A percentile compares a stretch with the other conserved stretches of the same genome.
Conservation (phyloP, 306 rosid genomes). For the Sophora flavescens region DNA sequence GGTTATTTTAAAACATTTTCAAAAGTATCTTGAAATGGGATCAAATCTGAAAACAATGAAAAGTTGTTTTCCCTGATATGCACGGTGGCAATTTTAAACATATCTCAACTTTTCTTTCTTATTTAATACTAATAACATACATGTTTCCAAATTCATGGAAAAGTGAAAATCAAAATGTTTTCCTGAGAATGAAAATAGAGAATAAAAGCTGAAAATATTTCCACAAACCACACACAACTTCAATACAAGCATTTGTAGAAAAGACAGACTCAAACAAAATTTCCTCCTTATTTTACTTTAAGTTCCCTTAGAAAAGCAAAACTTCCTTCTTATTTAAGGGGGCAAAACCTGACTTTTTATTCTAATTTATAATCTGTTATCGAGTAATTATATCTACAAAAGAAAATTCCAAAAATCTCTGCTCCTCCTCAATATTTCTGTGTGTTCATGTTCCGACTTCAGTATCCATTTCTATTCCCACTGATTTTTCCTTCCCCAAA, state of each 20-base stretch:
- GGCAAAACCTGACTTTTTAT: neutral
- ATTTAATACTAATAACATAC: too few species aligned
- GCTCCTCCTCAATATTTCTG: neutral
- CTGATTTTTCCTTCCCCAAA: neutral
- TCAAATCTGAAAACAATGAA: too few species aligned
- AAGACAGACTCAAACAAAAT: neutral
- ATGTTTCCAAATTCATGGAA: too few species aligned
- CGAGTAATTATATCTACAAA: neutral
- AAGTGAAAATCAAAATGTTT: too few species aligned
- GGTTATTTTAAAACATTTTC: too few species aligned
- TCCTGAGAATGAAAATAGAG: too few species aligned
- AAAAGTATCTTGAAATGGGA: too few species aligned
- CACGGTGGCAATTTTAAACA: too few species aligned
- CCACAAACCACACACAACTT: neutral
- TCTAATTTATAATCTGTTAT: neutral
- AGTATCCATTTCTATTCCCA: neutral
- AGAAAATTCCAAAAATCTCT: neutral
- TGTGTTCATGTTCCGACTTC: neutral
- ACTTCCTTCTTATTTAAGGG: neutral
- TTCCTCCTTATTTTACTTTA: too few species aligned
- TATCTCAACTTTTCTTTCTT: too few species aligned
- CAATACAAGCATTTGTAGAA: constrained; percentile 1
- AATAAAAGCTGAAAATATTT: too few species aligned
- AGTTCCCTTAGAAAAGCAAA: neutral
- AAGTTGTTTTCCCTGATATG: too few species aligned